phyloP scores from a whole-genome alignment of 2,329 filamentous ascomycete genomes.

The Cladosporium oxysporum region DNA sequence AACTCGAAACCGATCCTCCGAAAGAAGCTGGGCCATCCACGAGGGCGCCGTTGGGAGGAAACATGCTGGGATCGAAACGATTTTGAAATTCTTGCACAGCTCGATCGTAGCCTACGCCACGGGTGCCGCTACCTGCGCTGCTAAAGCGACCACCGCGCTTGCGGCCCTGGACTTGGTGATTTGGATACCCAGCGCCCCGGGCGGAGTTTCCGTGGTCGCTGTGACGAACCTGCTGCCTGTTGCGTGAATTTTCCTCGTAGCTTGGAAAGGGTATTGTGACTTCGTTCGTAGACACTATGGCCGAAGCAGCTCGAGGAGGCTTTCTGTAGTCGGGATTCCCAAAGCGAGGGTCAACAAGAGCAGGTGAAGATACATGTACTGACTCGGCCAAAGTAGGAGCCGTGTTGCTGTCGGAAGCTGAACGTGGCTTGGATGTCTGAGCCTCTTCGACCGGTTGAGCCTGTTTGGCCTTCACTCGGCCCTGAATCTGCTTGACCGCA shows the following conservation, averaged over 20 bases:
- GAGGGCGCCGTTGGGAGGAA: neutral
- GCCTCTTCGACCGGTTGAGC: neutral
- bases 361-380: neutral
- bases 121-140: neutral
- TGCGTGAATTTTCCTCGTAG: neutral
- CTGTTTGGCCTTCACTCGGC: neutral
- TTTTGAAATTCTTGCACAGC: neutral
- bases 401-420: neutral
- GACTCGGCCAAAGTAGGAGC: neutral
- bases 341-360: neutral
- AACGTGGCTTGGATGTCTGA: neutral
- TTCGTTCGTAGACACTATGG: neutral
- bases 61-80: neutral
- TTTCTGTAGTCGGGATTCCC: neutral
- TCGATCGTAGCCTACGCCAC: neutral
- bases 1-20: neutral
- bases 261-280: neutral
- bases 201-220: neutral
- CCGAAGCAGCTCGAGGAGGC: neutral
- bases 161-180: constrained; percentile 1
- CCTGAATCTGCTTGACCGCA: constrained; percentile 24
- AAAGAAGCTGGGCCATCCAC: neutral
- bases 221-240: neutral
- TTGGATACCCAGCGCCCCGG: neutral
- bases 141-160: constrained; percentile 2